Base-by-base conservation (phyloP, 2,329 filamentous ascomycete genomes). In the Coniella lustricola region DNA sequence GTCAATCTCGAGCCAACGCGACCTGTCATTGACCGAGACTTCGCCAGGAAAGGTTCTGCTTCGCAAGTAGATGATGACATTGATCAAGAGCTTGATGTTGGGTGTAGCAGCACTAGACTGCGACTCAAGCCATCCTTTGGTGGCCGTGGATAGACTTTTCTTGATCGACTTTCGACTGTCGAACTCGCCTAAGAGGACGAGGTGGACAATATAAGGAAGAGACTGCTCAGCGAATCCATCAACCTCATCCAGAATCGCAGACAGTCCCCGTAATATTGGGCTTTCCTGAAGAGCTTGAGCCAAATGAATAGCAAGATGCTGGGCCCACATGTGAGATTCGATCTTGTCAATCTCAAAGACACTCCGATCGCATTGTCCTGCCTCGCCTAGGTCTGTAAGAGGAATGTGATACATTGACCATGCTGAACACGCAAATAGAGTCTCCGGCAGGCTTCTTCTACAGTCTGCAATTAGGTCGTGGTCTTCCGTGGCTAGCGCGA, bases 1-100 rank as follows among this genome's bases (percentile, higher is more conserved):
- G 61, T 97, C 85, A 21, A 97, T 70, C 21, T 95, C 85, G 16
- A 99, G 75, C 94, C 94, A 98, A 44, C 79, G 74, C 43, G 83
- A 73, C 49, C 93, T 80, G 56, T 95, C 87, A 7, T 83, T 83
- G 55, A 87, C 84, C 0, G 88, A 95, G 0, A 71, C 69, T 63
- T 98, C 93, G 12, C 81, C 77, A 0, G 87, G 86, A 13, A 84
- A 68, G 22, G 78, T 74, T 60, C 94, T 90, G 3, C 85, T 89
- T 33, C 90, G 81, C n/a, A 99, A 75, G 61, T 97, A 98, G 3
- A 98, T 69, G 25, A 98, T 73, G 3, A 84, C 79, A 54, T 88
- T 85, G 34, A 97, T 76, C 1, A 95, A 69, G 32, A 93, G 75
- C 52, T 81, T 82, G 44, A 85, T 68, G 57, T 88, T 88, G 5